A percentile compares a stretch with the other conserved stretches of the same genome.
phyloP scores from a whole-genome alignment of 768 basidiomycete species.

The Boletus coccyginus region DNA sequence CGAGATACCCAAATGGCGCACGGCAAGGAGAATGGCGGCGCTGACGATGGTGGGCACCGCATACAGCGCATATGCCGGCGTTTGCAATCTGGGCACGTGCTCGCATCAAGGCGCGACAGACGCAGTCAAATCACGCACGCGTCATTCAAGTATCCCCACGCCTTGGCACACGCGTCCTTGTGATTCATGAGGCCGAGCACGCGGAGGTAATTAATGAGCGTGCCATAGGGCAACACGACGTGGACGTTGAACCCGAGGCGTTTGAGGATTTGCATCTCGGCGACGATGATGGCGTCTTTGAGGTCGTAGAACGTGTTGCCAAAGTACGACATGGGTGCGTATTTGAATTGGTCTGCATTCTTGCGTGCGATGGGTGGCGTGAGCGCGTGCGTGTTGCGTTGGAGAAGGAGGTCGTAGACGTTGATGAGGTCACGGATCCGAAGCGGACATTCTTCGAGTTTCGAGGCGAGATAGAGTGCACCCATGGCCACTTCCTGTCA shows the following conservation, averaged over 20 bases:
- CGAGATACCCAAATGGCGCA: slow-evolving; percentile 66
- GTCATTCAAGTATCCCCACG: slow-evolving; percentile 97
- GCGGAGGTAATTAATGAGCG: slow-evolving; percentile 90
- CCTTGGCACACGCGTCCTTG: slow-evolving; percentile 64
- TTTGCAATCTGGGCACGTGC: slow-evolving; percentile 68
- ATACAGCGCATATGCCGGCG: slow-evolving; percentile 88
- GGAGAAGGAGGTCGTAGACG: slow-evolving; percentile 85
- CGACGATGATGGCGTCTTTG: slow-evolving; percentile 90
- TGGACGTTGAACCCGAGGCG: slow-evolving; percentile 93
- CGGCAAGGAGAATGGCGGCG: slow-evolving; percentile 81
- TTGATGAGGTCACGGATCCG: slow-evolving; percentile 95
- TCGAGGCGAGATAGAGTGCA: slow-evolving; percentile 84
- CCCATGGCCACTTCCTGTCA: slow-evolving; percentile 84
- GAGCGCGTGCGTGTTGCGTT: slow-evolving; percentile 60
- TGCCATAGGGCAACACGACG: slow-evolving; percentile 90
- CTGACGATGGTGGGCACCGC: slow-evolving; percentile 88
- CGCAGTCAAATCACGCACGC: slow-evolving; percentile 59
- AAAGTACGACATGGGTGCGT: slow-evolving; percentile 87
- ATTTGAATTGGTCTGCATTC: slow-evolving; percentile 47
- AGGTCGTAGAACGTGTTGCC: slow-evolving; percentile 87
- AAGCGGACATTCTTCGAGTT: slow-evolving; percentile 88
- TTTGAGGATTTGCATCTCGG: slow-evolving; percentile 98
- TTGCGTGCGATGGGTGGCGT: slow-evolving; percentile 17
- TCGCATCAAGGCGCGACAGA: not conserved
- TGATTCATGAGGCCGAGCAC: slow-evolving; percentile 82